A percentile compares a stretch with the other conserved stretches of the same genome.
These are phyloP conservation scores for Vanrija humicola DNA, from an alignment of 1,284 basidiomycete genomes.

Conservation along the genomic window DNA sequence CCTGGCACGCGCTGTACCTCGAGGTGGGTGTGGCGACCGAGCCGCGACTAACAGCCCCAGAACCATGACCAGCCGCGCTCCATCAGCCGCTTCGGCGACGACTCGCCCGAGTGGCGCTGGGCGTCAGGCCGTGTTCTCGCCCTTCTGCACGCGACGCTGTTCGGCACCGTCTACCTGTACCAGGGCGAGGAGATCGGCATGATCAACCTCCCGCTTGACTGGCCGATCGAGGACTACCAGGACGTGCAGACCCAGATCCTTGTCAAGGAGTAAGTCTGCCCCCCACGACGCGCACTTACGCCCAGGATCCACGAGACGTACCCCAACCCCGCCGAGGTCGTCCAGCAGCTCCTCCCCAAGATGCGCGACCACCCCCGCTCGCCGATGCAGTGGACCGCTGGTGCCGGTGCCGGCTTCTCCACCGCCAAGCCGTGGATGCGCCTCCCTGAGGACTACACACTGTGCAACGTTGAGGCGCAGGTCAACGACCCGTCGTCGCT, in stretches of 20 bases:
- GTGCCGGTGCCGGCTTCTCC: constrained; percentile 62
- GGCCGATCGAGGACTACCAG: constrained; percentile 69
- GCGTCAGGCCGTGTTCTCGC: constrained; percentile 63
- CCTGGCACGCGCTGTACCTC: constrained; percentile 8
- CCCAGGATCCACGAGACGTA: constrained; percentile 2
- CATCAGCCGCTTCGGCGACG: constrained; percentile 64
- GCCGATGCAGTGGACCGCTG: constrained; percentile 57
- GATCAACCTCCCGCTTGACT: constrained; percentile 62
- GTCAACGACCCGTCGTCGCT: constrained; percentile 55
- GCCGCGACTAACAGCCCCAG: too few species aligned
- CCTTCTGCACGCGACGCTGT: constrained; percentile 59
- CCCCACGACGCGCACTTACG: constrained; percentile 3
- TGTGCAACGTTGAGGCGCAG: constrained; percentile 62
- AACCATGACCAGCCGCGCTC: constrained; percentile 53
- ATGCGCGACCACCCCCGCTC: constrained; percentile 65
- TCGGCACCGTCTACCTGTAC: constrained; percentile 67
- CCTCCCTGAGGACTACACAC: constrained; percentile 62
- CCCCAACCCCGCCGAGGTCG: not conserved
- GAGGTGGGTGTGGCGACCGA: not conserved
- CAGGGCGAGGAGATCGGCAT: constrained; percentile 70
- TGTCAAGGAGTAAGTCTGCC: constrained; percentile 4
- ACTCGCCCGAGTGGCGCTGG: constrained; percentile 56
- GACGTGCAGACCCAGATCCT: constrained; percentile 48
- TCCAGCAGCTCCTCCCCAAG: constrained; percentile 40
- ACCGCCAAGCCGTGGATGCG: constrained; percentile 66